Evolutionary conservation across 1,284 basidiomycete species (phyloP), one percentile per base, ranked within the genome.

Genomic region (Agaricales sp.): DNA sequence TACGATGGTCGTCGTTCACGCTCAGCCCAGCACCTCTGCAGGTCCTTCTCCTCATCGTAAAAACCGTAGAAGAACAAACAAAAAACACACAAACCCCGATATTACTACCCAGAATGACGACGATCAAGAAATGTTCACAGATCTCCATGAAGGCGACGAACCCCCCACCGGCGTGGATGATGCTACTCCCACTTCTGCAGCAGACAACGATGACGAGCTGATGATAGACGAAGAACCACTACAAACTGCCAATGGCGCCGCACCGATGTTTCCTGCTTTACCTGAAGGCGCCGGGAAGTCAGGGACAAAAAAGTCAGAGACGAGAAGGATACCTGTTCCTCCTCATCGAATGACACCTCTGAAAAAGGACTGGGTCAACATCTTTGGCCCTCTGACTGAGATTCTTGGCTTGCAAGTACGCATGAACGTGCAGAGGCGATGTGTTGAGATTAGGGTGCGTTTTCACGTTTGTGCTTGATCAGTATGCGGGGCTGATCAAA

Each of bases 321-420:
- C 77, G 45, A 73, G 92, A 60, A 73, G 87, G 48, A 80, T 99
- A 58, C 75, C 91, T 19, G 90, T 99, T 63, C 96, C 95, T 2
- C 92, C 92, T 4, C 96, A 99, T 66, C 82, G 95, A 47, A 93
- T 98, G 89, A 93, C 92, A 13, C 96, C 96, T 3, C 68, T 99
- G 51, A 96, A 97, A 69, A 91, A 91, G 61, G 94, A 97, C 56
- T 99, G 95, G 95, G 77, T 97, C 54, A 93, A 92, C 64, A 84
- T 99, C 51, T 99, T 98, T 66, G 91, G 92, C 0, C 95, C 95
- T 0, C 71, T 99, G 57, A 95, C 96, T 11, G 95, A 99, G 70
- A 87, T 96, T 61, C 74, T 95, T 58, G 89, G 88, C 0, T 67
- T 99, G 51, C 94, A 97, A 73, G 93, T 99, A 25, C 77, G 94